Evolutionary conservation across 2,329 filamentous ascomycete genomes (phyloP).

Genomic region (Lithohypha guttulata): DNA sequence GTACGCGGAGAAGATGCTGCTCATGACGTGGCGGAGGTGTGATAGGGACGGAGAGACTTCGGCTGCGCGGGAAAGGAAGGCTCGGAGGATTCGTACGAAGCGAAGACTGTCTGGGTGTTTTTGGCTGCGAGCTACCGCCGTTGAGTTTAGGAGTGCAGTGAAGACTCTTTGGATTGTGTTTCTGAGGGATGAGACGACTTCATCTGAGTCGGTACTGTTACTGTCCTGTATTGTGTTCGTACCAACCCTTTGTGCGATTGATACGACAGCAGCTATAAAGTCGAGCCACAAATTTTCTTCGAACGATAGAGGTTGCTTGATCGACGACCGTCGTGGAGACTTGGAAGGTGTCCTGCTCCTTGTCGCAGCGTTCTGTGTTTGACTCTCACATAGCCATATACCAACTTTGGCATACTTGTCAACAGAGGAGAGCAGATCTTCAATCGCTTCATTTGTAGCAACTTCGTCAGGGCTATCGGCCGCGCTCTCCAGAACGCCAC

Average conservation of each 20-base stretch:
- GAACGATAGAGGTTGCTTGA: slow-evolving; percentile 41
- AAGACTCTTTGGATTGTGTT: slow-evolving; percentile 82
- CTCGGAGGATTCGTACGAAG: slow-evolving; percentile 79
- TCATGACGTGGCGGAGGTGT: slow-evolving; percentile 72
- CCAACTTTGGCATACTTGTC: slow-evolving; percentile 88
- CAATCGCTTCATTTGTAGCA: slow-evolving; percentile 54
- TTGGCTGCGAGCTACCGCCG: slow-evolving; percentile 40
- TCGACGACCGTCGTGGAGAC: slow-evolving; percentile 38
- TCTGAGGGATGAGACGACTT: slow-evolving; percentile 58
- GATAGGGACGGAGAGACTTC: slow-evolving; percentile 73
- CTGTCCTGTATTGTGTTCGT: slow-evolving; percentile 27
- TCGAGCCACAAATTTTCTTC: slow-evolving; percentile 58
- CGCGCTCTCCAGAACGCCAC: slow-evolving; percentile 57
- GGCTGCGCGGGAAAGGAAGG: slow-evolving; percentile 76
- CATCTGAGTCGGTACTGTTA: slow-evolving; percentile 10
- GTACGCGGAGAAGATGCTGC: slow-evolving; percentile 89
- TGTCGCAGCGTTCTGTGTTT: slow-evolving; percentile 42
- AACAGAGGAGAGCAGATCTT: slow-evolving; percentile 64
- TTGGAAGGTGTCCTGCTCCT: slow-evolving; percentile 26
- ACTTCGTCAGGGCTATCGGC: slow-evolving; percentile 46
- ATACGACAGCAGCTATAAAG: slow-evolving; percentile 51
- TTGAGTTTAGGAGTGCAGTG: slow-evolving; percentile 70
- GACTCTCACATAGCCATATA: slow-evolving; percentile 87
- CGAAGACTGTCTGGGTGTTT: slow-evolving; percentile 40
- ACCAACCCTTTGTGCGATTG: slow-evolving; percentile 53